Evolutionary conservation across 768 basidiomycete species (phyloP).

Genomic region (Lactarius sp.): DNA sequence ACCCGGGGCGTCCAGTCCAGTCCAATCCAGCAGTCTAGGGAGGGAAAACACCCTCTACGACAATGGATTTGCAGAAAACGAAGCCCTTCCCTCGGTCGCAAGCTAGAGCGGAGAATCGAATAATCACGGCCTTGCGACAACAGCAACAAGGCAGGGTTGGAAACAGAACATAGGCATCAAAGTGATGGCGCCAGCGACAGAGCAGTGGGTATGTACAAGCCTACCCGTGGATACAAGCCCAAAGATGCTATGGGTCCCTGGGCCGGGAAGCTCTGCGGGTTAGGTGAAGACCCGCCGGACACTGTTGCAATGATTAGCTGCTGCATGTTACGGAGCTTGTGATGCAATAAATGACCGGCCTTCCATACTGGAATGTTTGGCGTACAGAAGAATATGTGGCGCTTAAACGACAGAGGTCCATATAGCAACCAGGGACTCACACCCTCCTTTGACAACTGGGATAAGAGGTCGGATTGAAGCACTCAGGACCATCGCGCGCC

Average conservation of each 20-base stretch:
- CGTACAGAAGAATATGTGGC: neutral
- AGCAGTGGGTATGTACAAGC: neutral
- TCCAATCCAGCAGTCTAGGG: too few relatives aligned
- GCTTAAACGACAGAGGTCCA: too few relatives aligned
- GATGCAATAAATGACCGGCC: too few relatives aligned
- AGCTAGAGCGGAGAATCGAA: neutral
- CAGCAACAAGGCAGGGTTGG: neutral
- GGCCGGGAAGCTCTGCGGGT: neutral
- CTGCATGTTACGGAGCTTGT: too few relatives aligned
- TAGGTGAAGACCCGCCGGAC: neutral
- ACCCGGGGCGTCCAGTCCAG: neutral
- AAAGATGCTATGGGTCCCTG: neutral
- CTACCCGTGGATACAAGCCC: neutral
- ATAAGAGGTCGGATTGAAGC: neutral
- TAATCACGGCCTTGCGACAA: neutral
- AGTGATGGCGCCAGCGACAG: neutral
- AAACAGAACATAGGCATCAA: neutral
- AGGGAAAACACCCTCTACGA: neutral
- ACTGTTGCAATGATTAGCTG: neutral
- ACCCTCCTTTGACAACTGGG: neutral
- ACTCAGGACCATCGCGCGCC: too few relatives aligned
- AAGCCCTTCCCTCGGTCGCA: neutral
- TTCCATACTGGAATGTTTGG: neutral
- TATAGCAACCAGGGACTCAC: neutral
- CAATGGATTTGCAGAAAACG: neutral